Percentiles rank a stretch among this genome's conserved stretches.
Conservation (phyloP, 2,329 filamentous ascomycete species). For the Aspergillus persii region DNA sequence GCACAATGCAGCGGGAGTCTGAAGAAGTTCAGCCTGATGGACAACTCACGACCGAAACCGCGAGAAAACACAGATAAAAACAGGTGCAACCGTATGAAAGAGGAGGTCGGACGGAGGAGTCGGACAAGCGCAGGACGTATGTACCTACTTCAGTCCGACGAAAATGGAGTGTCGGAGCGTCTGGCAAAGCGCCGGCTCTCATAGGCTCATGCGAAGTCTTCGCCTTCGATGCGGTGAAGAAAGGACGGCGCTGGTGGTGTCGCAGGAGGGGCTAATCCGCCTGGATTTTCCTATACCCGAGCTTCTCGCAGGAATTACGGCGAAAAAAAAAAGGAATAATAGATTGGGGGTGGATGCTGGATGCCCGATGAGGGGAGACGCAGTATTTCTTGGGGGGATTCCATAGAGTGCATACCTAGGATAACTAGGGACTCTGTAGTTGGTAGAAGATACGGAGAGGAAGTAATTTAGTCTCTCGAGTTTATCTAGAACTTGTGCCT, state of each 20-base stretch:
- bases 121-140: not conserved
- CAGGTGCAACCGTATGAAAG: not conserved
- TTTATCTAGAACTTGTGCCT: not conserved
- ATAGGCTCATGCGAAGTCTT: constrained; percentile 18
- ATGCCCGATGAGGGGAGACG: constrained; percentile 8
- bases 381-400: not conserved
- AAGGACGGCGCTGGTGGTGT: constrained; percentile 10
- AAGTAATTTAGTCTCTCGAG: no score
- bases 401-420: not conserved
- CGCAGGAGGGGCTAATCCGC: not conserved
- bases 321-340: not conserved
- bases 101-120: not conserved
- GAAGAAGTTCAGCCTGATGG: not conserved
- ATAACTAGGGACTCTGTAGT: no score
- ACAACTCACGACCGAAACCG: not conserved
- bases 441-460: no score
- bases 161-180: not conserved
- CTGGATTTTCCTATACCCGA: constrained; percentile 10
- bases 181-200: not conserved
- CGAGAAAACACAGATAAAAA: not conserved
- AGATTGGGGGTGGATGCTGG: not conserved
- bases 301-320: constrained; percentile 11
- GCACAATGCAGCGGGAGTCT: not conserved
- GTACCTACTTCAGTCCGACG: not conserved
- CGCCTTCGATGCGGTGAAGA: constrained; percentile 33